Percentiles rank a stretch among this genome's conserved stretches.
These are phyloP conservation scores for Phyllosticta citribraziliensis DNA, from an alignment of 2,329 filamentous ascomycete genomes.

Conservation along the genomic window DNA sequence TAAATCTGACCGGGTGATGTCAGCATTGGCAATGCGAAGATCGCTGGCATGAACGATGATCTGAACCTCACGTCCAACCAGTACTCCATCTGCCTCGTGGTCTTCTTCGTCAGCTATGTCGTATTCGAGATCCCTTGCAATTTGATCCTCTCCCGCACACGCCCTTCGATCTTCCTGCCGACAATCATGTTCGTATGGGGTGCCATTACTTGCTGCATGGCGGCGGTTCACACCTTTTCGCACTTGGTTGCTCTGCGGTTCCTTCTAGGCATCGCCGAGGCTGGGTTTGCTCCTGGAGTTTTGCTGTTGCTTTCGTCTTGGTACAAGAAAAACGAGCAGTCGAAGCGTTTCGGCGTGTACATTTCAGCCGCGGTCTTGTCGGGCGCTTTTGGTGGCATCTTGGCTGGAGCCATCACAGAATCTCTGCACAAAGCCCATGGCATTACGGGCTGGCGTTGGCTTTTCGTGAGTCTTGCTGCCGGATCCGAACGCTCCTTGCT, in stretches of 20 bases:
- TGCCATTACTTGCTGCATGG: conserved; percentile 41
- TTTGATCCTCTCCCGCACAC: conserved; percentile 40
- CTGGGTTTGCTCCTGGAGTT: conserved; percentile 46
- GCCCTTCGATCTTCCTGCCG: conserved; percentile 41
- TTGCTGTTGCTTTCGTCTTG: conserved; percentile 47
- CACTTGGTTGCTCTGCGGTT: conserved; percentile 44
- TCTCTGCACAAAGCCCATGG: conserved; percentile 37
- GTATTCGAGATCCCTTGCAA: conserved; percentile 46
- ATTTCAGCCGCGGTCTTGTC: conserved; percentile 48
- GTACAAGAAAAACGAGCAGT: conserved; percentile 50
- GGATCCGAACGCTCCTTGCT: neutral
- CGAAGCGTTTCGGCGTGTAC: conserved; percentile 47
- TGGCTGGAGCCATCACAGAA: conserved; percentile 41
- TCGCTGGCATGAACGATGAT: conserved; percentile 41
- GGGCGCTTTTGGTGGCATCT: conserved; percentile 44
- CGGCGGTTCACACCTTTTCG: conserved; percentile 36
- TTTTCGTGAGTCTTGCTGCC: conserved; percentile 33
- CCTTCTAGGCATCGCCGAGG: conserved; percentile 46
- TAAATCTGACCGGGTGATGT: conserved; percentile 6
- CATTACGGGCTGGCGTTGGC: conserved; percentile 43
- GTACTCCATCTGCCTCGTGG: conserved; percentile 42
- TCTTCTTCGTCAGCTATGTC: conserved; percentile 47
- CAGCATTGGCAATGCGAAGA: conserved; percentile 42
- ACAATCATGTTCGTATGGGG: conserved; percentile 48
- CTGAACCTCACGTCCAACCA: conserved; percentile 38